Evolutionary conservation across 192 early-diverging fungal genomes (phyloP), one percentile per base, ranked within the genome.

Genomic region (Coemansia sp.): DNA sequence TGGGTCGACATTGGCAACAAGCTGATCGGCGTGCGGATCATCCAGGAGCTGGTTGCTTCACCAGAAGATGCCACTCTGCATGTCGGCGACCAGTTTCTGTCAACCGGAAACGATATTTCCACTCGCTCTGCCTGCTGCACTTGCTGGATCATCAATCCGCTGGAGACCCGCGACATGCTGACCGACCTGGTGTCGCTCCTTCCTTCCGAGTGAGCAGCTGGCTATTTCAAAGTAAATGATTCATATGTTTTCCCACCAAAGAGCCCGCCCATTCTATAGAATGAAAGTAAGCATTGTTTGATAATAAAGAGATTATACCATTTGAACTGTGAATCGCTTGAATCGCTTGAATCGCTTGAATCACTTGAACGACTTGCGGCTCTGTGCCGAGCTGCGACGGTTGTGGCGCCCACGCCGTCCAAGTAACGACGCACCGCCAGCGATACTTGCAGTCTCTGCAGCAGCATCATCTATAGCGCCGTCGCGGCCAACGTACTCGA

Each of bases 1-100:
- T 96, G 92, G 91, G 89, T 96, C 8, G 94, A 96, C 58, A 91
- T 96, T 65, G 94, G 94, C 29, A 96, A 94, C 84, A 96, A 96
- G 76, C 79, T 95, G 13, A 94, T 96, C 61, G 94, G 93, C 66
- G 94, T 96, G 4, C 82, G 87, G 58, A 87, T 96, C 15, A 72
- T 96, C 58, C 90, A 89, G 70, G 69, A 85, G 4, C 84, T 85
- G 53, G 79, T 95, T 2, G 84, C 82, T 7, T 79, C 87, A 30
- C 70, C 69, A 4, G 81, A 88, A 5, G 67, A 70, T 13, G 83
- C 86, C 25, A 93, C 92, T 0, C 70, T 96, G 58, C 94, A 96
- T 61, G 91, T 95, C 26, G 93, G 93, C 37, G 94, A 96, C 75
- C 94, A 93, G 87, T 96, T 96, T 60, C 66, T 96, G 67, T 91